A percentile compares a stretch with the other conserved stretches of the same genome.
Evolutionary conservation across 1,284 basidiomycete genomes (phyloP).

Genomic region (Leccinum angustisporum): DNA sequence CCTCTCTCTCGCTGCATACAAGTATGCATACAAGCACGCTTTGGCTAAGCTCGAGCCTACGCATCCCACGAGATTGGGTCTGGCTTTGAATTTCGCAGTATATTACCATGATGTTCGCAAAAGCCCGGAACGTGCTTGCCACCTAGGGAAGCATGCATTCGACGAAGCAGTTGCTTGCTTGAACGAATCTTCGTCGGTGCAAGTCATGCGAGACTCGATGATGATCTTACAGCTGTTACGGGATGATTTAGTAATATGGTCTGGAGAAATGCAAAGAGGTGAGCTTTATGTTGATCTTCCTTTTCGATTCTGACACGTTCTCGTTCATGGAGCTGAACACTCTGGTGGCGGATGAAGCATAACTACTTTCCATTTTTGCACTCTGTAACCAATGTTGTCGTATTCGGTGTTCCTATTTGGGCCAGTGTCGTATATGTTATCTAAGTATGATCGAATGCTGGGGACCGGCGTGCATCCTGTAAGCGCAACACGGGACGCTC

Average conservation of each 20-base stretch:
- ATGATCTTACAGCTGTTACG: conserved; percentile 64
- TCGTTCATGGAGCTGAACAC: conserved; percentile 25
- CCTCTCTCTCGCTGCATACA: conserved; percentile 62
- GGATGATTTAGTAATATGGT: conserved; percentile 68
- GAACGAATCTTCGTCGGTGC: conserved; percentile 39
- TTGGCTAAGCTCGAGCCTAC: conserved; percentile 54
- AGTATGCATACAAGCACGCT: conserved; percentile 65
- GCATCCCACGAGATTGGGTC: conserved; percentile 77
- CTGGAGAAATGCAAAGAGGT: conserved; percentile 53
- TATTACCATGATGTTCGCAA: conserved; percentile 96
- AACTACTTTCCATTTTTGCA: neutral
- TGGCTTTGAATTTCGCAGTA: conserved; percentile 95
- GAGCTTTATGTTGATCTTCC: conserved; percentile 15
- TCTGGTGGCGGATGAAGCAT: conserved; percentile 17
- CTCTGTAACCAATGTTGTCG: conserved; percentile 3
- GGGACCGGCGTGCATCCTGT: neutral
- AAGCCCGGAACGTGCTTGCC: conserved; percentile 89
- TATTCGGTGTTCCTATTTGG: conserved; percentile 3
- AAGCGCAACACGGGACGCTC: neutral
- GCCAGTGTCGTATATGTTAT: conserved; percentile 12
- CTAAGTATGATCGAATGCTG: conserved; percentile 6
- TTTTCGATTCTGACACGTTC: conserved; percentile 15
- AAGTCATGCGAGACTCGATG: conserved; percentile 59
- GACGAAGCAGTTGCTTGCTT: conserved; percentile 62
- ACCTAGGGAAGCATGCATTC: conserved; percentile 78